These are phyloP conservation scores for Kwoniella sp. DNA, from an alignment of 768 basidiomycete genomes.

Conservation along the genomic window DNA sequence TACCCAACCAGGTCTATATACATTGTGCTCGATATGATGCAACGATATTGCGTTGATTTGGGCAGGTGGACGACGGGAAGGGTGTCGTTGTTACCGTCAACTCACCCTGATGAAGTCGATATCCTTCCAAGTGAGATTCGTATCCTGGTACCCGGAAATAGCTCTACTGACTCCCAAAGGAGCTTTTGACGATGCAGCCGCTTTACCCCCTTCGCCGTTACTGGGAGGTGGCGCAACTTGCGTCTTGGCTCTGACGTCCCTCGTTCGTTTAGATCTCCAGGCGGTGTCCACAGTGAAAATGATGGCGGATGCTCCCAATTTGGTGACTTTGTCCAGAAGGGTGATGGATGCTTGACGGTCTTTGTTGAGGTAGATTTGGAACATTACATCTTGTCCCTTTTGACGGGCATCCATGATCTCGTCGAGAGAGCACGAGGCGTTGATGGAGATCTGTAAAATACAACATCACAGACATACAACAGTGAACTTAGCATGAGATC, in stretches of 20 bases:
- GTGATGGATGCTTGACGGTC: constrained; percentile 68
- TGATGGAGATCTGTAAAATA: constrained; percentile 53
- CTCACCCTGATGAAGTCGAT: constrained; percentile 51
- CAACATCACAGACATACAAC: background rate
- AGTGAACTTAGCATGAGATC: too few species aligned
- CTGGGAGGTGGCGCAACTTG: constrained; percentile 23
- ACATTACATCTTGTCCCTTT: constrained; percentile 53
- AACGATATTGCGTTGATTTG: too few species aligned
- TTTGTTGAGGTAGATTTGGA: constrained; percentile 73
- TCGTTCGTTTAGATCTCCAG: constrained; percentile 70
- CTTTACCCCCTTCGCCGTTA: constrained; percentile 1
- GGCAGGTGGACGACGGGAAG: too few species aligned
- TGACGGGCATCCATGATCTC: constrained; percentile 55
- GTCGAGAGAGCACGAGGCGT: constrained; percentile 55
- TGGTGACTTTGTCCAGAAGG: constrained; percentile 70
- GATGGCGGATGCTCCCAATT: constrained; percentile 79
- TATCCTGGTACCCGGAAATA: constrained; percentile 56
- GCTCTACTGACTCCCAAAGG: constrained; percentile 52
- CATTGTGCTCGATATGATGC: too few species aligned
- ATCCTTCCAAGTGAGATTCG: constrained; percentile 55
- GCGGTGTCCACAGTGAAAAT: constrained; percentile 89
- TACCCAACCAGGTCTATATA: too few species aligned
- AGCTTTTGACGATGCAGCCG: constrained; percentile 11
- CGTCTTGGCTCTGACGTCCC: constrained; percentile 48
- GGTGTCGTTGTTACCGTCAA: too few species aligned